Evolutionary conservation across 805 yeast genomes (phyloP), one percentile per base, ranked within the genome.

Genomic region (Metschnikowia lachancei): DNA sequence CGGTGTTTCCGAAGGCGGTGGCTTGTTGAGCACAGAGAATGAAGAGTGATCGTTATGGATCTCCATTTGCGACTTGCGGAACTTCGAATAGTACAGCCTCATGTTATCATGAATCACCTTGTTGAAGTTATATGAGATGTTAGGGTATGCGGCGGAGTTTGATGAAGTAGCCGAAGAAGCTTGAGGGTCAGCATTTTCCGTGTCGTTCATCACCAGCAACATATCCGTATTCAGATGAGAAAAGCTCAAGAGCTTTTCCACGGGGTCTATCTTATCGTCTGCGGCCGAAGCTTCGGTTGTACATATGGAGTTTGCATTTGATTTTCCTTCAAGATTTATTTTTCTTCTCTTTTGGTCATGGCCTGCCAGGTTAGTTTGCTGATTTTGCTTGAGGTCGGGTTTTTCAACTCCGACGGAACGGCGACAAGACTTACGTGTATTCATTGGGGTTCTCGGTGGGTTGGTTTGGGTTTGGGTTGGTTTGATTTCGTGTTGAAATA

Each of bases 251-350:
- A 72, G 61, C 49, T 63, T 70, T 52, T 71, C 74, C 42, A 72
- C 74, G 5, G 76, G 76, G 52, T 72, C 76, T 22, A 70, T 63
- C 44, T 57, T 66, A 49, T 69, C 72, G 26, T 56, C 52, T n/a
- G 20, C 31, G n/a, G 39, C 30, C n/a, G 59, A 57, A n/a, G 18
- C 17, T n/a, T 20, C 43, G 14, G 16, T 17, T 14, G 35, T 16
- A 11, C 20, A 9, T 14, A 24, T 9, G 3, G 34, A 3, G 16
- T 14, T 14, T 12, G 16, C 28, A 2, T 16, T 12, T 14, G 32
- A 16, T 19, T 33, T 16, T 16, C 18, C 39, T 12, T 36, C 26
- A 12, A 4, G 7, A 18, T 24, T 10, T n/a, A 36, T 34, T 41
- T 38, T 46, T 30, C 46, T 28, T 33, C 46, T 32, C 24, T 46